A percentile compares a stretch with the other conserved stretches of the same genome.
Conservation (phyloP, 75 land plant species). For the Isoetes taiwanensis region DNA sequence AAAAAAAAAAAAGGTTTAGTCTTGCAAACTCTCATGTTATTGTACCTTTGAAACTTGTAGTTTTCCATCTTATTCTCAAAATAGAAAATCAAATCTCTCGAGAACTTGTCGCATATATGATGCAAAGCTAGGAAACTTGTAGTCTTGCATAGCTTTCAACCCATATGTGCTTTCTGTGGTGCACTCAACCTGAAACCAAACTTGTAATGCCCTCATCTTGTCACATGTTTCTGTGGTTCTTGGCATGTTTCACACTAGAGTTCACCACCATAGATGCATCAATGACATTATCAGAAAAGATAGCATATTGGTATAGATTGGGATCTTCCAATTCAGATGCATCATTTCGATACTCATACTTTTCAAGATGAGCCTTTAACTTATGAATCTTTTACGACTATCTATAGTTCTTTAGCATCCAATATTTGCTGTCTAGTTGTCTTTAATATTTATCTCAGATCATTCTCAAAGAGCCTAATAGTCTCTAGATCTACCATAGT, state of each 20-base stretch:
- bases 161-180: conserved; percentile 42
- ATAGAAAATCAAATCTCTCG: too few relatives aligned
- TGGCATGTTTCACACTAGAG: conserved; percentile 46
- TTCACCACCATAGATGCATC: conserved; percentile 76
- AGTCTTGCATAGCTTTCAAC: conserved; percentile 60
- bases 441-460: conserved; percentile 58
- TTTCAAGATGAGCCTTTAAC: conserved; percentile 57
- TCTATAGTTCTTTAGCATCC: conserved; percentile 50
- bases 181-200: conserved; percentile 63
- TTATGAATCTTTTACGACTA: conserved; percentile 87
- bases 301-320: conserved; percentile 55
- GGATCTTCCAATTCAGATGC: conserved; percentile 55
- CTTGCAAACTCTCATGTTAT: too few relatives aligned
- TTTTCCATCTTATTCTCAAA: conserved; percentile 43
- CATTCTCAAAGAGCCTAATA: conserved; percentile 68
- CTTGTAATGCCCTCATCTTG: conserved; percentile 71
- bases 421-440: conserved; percentile 20
- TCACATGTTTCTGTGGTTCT: conserved; percentile 72
- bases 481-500: conserved; percentile 41
- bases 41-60: conserved; percentile 33
- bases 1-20: too few relatives aligned
- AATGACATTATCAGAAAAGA: conserved; percentile 79
- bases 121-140: conserved; percentile 45
- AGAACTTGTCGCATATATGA: conserved; percentile 61
- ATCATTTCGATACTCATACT: conserved; percentile 27